These are phyloP conservation scores for Cryphonectria parasitica DNA, from an alignment of 2,329 filamentous ascomycete genomes.

Conservation along the genomic window DNA sequence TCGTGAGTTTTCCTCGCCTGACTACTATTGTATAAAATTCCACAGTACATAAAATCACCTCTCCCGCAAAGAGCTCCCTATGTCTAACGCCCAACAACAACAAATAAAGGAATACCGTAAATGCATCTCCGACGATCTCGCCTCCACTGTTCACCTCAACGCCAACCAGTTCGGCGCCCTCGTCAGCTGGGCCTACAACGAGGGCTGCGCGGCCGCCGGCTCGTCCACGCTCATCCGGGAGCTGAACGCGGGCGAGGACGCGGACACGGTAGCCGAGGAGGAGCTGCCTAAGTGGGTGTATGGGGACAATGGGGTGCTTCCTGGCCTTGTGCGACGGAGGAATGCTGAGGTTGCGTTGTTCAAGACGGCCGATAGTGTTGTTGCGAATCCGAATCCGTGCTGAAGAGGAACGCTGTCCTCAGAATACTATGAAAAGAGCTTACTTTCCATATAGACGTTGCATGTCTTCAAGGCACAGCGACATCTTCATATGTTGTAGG, in stretches of 20 bases:
- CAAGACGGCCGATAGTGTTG: conserved; percentile 9
- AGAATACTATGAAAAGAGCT: too few relatives aligned
- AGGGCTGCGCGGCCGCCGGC: conserved; percentile 48
- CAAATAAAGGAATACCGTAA: conserved; percentile 35
- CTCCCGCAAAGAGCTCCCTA: background rate
- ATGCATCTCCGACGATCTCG: conserved; percentile 44
- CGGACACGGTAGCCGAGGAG: conserved; percentile 43
- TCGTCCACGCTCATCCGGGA: conserved; percentile 43
- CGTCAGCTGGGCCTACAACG: conserved; percentile 56
- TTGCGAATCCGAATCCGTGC: background rate
- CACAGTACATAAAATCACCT: background rate
- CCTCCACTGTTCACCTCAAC: conserved; percentile 45
- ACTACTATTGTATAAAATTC: too few relatives aligned
- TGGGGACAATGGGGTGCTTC: conserved; percentile 43
- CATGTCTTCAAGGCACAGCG: too few relatives aligned
- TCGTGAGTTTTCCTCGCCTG: background rate
- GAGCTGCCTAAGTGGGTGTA: conserved; percentile 55
- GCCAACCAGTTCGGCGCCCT: conserved; percentile 58
- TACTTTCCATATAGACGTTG: too few relatives aligned
- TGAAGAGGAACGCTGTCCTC: background rate
- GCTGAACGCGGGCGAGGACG: background rate
- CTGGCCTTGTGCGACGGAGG: conserved; percentile 47
- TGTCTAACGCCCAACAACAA: too few relatives aligned
- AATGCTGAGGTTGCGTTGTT: conserved; percentile 50
- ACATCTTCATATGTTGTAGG: too few relatives aligned